A percentile compares a stretch with the other conserved stretches of the same genome.
Conservation (phyloP, 139 green algal species). For the Volvox africanus region DNA sequence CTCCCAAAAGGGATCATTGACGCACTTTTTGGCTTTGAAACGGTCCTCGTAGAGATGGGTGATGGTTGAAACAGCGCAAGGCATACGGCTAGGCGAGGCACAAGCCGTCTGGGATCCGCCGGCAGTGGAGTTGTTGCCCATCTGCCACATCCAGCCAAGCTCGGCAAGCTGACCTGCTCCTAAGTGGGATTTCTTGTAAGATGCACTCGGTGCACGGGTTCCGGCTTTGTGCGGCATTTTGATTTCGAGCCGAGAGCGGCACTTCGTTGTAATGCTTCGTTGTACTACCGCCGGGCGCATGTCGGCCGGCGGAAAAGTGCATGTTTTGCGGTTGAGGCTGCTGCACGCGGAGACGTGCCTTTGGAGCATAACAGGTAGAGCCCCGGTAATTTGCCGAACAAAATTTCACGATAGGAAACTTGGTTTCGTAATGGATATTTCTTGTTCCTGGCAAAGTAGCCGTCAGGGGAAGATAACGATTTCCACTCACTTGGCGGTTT, state of each 20-base stretch:
- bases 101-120: neutral
- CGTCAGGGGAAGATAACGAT: too few species aligned
- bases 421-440: too few species aligned
- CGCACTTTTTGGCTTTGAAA: conserved; percentile 74
- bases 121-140: conserved; percentile 9
- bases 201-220: neutral
- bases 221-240: neutral
- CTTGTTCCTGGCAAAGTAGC: too few species aligned
- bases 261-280: neutral
- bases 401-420: too few species aligned
- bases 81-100: neutral
- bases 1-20: neutral
- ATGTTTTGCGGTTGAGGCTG: neutral
- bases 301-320: neutral
- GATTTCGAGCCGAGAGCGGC: neutral
- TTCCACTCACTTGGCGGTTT: too few species aligned
- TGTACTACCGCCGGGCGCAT: neutral
- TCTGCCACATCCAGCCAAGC: conserved; percentile 66
- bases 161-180: neutral
- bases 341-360: too few species aligned
- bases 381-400: too few species aligned
- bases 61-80: conserved; percentile 48
- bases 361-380: too few species aligned
- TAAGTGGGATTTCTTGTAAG: neutral
- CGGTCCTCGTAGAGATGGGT: conserved; percentile 62